Conservation (phyloP, 2,329 filamentous ascomycete genomes). For the Penicillium thymicola region DNA sequence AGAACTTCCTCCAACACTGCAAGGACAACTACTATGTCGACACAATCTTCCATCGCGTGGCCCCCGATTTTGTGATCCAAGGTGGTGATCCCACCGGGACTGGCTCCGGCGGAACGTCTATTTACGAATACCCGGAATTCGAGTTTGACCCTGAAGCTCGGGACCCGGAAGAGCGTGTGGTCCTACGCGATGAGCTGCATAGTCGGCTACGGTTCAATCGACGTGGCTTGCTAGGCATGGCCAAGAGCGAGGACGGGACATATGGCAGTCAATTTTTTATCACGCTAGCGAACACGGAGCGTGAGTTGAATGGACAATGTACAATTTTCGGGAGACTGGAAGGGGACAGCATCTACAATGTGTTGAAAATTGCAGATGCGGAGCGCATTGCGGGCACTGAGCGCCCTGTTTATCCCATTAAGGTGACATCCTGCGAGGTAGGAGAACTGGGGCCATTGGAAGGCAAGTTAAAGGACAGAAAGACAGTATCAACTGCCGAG, state of each 20-base stretch:
- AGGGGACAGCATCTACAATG: slow-evolving; percentile 92
- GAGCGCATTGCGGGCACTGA: slow-evolving; percentile 78
- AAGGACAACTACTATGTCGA: slow-evolving; percentile 93
- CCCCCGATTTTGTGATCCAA: slow-evolving; percentile 89
- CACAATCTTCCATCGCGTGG: slow-evolving; percentile 89
- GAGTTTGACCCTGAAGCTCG: slow-evolving; percentile 54
- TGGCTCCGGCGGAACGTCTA: slow-evolving; percentile 85
- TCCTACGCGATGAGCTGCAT: slow-evolving; percentile 88
- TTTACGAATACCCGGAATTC: slow-evolving; percentile 69
- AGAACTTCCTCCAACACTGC: slow-evolving; percentile 93
- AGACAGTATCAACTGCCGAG: slow-evolving; percentile 31
- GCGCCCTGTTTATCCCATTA: slow-evolving; percentile 79
- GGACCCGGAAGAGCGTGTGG: slow-evolving; percentile 51
- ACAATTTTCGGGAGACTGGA: slow-evolving; percentile 90
- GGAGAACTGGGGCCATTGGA: slow-evolving; percentile 45
- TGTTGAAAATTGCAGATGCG: slow-evolving; percentile 87
- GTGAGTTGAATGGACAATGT: slow-evolving; percentile 84
- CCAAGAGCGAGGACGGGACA: slow-evolving; percentile 68
- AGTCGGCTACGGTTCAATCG: slow-evolving; percentile 89
- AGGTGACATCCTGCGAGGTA: slow-evolving; percentile 55
- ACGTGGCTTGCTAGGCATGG: slow-evolving; percentile 90
- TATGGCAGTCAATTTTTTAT: slow-evolving; percentile 98
- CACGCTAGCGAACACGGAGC: slow-evolving; percentile 73
- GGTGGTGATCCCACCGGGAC: slow-evolving; percentile 93
- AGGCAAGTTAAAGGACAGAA: slow-evolving; percentile 45